Evolutionary conservation across 1,284 basidiomycete species (phyloP).

Genomic region (Papiliotrema nemorosa): DNA sequence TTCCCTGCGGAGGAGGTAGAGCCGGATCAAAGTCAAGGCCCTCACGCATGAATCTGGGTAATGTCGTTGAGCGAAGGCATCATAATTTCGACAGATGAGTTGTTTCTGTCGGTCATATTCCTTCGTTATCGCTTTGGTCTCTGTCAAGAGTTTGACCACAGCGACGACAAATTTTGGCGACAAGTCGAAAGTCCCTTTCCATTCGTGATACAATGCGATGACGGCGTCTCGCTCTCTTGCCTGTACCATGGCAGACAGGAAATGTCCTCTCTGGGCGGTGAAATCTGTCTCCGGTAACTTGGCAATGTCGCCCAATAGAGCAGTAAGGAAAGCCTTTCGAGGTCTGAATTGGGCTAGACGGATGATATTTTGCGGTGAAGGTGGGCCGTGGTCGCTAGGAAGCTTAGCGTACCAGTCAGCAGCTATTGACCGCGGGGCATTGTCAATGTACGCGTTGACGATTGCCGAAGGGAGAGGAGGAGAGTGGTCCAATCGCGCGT

Average conservation of each 20-base stretch:
- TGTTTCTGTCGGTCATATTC: neutral
- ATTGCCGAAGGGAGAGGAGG: conserved; percentile 3
- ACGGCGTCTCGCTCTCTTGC: neutral
- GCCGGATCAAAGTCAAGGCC: neutral
- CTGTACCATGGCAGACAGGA: neutral
- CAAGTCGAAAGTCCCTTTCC: neutral
- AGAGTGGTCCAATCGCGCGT: neutral
- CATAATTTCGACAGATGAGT: neutral
- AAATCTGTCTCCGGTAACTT: neutral
- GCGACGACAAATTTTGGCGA: neutral
- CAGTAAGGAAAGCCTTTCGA: neutral
- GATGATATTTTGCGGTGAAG: conserved; percentile 1
- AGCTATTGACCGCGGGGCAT: neutral
- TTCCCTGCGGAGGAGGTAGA: neutral
- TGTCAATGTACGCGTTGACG: conserved; percentile 2
- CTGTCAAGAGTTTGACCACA: neutral
- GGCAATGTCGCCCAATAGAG: neutral
- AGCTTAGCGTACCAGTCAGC: neutral
- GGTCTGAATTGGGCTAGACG: neutral
- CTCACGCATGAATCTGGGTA: neutral
- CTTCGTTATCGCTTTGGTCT: neutral
- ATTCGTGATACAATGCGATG: neutral
- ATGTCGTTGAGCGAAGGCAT: neutral
- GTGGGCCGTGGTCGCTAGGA: neutral
- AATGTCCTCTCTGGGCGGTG: neutral